Evolutionary conservation across 176 grass and related monocot genomes (phyloP).

Genomic region (Dactylis glomerata): DNA sequence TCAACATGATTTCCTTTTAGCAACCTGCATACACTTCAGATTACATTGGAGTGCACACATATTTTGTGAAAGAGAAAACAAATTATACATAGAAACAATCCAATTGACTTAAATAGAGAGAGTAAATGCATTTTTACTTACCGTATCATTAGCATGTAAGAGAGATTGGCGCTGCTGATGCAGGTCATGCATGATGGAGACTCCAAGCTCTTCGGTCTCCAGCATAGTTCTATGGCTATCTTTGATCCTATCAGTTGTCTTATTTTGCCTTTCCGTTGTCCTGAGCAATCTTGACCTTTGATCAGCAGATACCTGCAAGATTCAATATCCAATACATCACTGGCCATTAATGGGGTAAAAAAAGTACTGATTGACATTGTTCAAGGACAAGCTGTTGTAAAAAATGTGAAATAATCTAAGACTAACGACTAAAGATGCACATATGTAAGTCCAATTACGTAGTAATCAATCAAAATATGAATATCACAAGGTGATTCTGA

Average conservation of each 20-base stretch:
- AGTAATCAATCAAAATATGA: neutral
- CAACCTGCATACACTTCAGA: conserved; percentile 1
- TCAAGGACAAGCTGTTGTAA: neutral
- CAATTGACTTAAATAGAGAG: conserved; percentile 7
- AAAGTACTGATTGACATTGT: neutral
- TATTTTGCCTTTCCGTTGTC: conserved; percentile 61
- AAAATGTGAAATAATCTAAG: conserved; percentile 26
- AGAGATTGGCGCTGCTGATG: conserved; percentile 83
- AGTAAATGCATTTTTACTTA: conserved; percentile 37
- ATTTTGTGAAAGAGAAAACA: neutral
- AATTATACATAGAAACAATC: neutral
- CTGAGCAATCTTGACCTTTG: conserved; percentile 80
- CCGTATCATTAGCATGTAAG: conserved; percentile 70
- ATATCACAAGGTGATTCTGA: conserved; percentile 8
- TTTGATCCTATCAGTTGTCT: conserved; percentile 69
- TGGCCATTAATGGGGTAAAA: neutral
- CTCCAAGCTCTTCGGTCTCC: conserved; percentile 94
- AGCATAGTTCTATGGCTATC: conserved; percentile 77
- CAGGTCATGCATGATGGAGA: conserved; percentile 87
- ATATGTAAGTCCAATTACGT: neutral
- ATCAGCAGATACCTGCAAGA: conserved; percentile 58
- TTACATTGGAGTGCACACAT: neutral
- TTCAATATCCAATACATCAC: conserved; percentile 14
- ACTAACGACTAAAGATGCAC: neutral
- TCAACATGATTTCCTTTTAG: conserved; percentile 10